Percentiles rank a stretch among this genome's conserved stretches.
phyloP scores from a whole-genome alignment of 1,139 yeast genomes.

The Magnusiomyces ingens region DNA sequence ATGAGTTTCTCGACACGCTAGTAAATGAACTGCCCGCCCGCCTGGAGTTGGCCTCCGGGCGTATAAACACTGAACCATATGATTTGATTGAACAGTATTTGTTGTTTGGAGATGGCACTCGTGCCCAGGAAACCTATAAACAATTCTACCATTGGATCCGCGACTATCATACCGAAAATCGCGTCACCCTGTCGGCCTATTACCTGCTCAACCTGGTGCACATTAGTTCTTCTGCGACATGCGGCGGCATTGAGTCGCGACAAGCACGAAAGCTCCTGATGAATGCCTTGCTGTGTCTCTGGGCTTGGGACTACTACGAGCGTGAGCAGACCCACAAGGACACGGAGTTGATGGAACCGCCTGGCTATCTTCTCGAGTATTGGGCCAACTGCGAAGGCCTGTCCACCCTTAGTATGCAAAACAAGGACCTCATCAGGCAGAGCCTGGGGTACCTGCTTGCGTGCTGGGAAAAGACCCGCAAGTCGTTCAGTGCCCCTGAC shows the following conservation, averaged over 20 bases:
- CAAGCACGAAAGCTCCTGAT: neutral
- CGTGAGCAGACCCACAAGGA: neutral
- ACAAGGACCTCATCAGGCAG: neutral
- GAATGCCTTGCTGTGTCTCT: neutral
- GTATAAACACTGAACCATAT: neutral
- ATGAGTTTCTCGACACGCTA: conserved; percentile 4
- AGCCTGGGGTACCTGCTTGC: neutral
- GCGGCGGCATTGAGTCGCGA: neutral
- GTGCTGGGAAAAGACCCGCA: conserved; percentile 1
- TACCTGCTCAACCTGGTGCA: conserved; percentile 1
- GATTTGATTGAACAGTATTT: neutral
- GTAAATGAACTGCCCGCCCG: neutral
- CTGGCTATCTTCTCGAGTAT: neutral
- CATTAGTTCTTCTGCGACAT: neutral
- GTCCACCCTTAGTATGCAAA: neutral
- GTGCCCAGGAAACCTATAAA: neutral
- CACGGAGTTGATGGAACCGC: neutral
- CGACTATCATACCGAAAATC: conserved; percentile 2
- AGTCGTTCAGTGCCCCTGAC: conserved; percentile 1
- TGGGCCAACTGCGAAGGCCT: neutral
- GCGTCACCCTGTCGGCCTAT: neutral
- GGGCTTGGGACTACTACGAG: conserved; percentile 2
- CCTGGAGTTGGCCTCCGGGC: neutral
- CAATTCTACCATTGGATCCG: conserved; percentile 2
- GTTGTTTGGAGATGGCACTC: neutral